Base-by-base conservation (phyloP, 108 stramenopile genomes). In the Cyclotella atomus region DNA sequence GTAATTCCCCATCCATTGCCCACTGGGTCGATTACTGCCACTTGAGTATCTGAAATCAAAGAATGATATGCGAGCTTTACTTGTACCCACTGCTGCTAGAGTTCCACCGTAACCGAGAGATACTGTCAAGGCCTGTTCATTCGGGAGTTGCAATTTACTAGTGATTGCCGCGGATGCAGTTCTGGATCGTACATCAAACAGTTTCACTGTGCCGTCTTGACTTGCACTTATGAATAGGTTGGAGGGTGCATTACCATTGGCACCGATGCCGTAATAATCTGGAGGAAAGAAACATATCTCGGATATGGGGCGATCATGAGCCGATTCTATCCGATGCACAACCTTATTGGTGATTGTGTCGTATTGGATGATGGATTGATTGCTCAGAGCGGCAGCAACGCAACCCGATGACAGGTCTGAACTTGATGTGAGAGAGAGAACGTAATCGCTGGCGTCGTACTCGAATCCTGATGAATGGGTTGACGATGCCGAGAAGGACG, bases 21-120 rank as follows among this genome's bases (percentile, higher is more conserved):
- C 80, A 33, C 24, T 56, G 17, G 83, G 73, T 28, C 30, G 23
- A 25, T 47, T n/a, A n/a, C n/a, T 27, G 8, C 59, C 59, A 47
- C 50, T 65, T 21, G 75, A 62, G 46, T 72, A 64, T 27, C 93
- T 71, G 19, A 89, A 56, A 71, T 95, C 93, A 43, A 81, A 81
- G 76, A 95, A 95, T 28, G 89, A 89, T 45, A 95, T 81, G 28
- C 87, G 72, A 43, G 82, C 88, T 64, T 81, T 83, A 54, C 65
- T 79, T 32, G 83, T 86, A 10, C 93, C 93, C 6, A 92, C 91
- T 9, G 93, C 91, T 3, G 87, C 89, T 36, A 95, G 83, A 10
- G 74, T 82, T 32, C 89, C 93, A n/a, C 85, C 85, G 56, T 89
- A 95, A 50, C 93, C 93, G 45, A 95, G 28, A 0, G 88, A 82